A percentile compares a stretch with the other conserved stretches of the same genome.
These are phyloP conservation scores for Mycena vitilis DNA, from an alignment of 768 basidiomycete species.

Conservation along the genomic window DNA sequence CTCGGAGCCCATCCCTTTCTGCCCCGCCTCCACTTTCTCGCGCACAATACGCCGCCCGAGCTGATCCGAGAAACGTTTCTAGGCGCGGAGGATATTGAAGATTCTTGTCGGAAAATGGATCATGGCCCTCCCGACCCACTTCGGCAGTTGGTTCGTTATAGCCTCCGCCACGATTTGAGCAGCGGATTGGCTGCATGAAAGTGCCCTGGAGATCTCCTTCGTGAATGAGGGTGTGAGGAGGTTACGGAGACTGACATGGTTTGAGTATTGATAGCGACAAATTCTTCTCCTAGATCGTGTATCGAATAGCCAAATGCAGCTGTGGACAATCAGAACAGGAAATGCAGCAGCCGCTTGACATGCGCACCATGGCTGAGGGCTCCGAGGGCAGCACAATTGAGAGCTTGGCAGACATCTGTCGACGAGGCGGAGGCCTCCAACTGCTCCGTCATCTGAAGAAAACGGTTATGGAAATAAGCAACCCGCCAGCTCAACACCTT, in stretches of 20 bases:
- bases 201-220: background rate
- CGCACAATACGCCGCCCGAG: constrained; percentile 3
- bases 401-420: background rate
- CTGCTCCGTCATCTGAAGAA: background rate
- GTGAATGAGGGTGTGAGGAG: background rate
- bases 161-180: background rate
- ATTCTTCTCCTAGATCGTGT: background rate
- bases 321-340: background rate
- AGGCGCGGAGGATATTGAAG: constrained; percentile 6
- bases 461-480: background rate
- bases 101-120: constrained; percentile 6
- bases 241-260: background rate
- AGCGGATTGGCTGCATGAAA: constrained; percentile 2
- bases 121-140: background rate
- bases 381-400: background rate
- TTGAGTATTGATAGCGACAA: background rate
- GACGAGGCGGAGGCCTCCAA: background rate
- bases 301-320: background rate
- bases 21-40: constrained; percentile 1
- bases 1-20: background rate
- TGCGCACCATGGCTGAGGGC: background rate
- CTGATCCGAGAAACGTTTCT: background rate
- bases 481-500: background rate
- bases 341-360: background rate
- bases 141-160: background rate